These are phyloP conservation scores for Vicia villosa DNA, from an alignment of 306 rosid species.

Conservation along the genomic window DNA sequence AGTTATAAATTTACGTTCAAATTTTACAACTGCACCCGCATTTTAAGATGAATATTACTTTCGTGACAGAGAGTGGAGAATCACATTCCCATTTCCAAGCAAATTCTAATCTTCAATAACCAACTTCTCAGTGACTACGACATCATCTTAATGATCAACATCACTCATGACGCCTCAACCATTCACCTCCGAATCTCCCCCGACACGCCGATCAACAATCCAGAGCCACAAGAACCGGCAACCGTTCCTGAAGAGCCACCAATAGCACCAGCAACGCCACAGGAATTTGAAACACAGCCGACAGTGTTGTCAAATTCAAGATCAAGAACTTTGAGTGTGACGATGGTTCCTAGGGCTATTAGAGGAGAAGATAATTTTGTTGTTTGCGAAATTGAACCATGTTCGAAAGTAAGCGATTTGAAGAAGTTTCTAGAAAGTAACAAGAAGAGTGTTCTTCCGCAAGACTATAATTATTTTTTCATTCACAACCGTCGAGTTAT, in stretches of 20 bases:
- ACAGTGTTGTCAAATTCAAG: background rate
- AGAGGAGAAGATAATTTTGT: background rate
- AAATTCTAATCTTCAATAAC: constrained; percentile 56
- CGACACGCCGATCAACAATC: background rate
- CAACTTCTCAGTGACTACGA: constrained; percentile 33
- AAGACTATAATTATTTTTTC: constrained; percentile 56
- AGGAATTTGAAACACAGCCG: too few relatives aligned
- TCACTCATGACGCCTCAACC: background rate
- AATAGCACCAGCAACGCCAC: too few relatives aligned
- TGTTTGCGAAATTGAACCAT: background rate
- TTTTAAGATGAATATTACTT: constrained; percentile 35
- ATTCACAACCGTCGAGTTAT: constrained; percentile 55
- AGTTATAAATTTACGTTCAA: too few relatives aligned
- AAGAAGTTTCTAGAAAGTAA: background rate
- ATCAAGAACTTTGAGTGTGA: background rate
- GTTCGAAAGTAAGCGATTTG: background rate
- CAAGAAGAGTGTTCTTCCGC: constrained; percentile 28
- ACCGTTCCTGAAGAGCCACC: background rate
- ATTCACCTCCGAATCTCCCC: background rate
- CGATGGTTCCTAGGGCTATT: background rate
- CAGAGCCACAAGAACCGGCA: background rate
- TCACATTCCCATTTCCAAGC: constrained; percentile 50
- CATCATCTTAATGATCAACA: background rate
- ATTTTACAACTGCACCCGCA: too few relatives aligned
- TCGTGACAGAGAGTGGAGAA: constrained; percentile 38